phyloP scores from a whole-genome alignment of 495 filamentous ascomycete species.

The Alectoria sarmentosa region DNA sequence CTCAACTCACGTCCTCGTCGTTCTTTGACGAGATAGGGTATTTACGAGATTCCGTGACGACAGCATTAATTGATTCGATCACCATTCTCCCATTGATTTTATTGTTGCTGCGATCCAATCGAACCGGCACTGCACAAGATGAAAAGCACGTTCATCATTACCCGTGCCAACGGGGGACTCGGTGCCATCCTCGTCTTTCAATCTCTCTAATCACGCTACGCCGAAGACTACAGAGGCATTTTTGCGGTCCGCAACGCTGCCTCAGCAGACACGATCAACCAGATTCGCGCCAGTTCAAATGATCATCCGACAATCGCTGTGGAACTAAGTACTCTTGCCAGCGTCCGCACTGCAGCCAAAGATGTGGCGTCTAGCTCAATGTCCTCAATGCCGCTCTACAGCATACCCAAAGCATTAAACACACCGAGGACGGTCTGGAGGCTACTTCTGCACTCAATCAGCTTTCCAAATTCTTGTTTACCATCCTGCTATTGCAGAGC shows the following conservation, averaged over 20 bases:
- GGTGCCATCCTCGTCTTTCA: not conserved
- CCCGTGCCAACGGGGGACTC: not conserved
- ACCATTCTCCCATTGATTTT: no score
- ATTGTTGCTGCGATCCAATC: no score
- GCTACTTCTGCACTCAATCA: not conserved
- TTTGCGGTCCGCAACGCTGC: not conserved
- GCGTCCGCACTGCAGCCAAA: not conserved
- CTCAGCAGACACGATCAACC: not conserved
- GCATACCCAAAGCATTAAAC: not conserved
- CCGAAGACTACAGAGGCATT: not conserved
- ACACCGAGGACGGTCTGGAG: not conserved
- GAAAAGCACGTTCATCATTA: not conserved
- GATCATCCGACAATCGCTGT: not conserved
- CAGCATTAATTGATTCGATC: no score
- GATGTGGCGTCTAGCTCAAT: not conserved
- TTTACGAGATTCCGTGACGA: no score
- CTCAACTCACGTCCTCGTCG: no score
- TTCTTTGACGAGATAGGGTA: no score
- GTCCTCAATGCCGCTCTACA: not conserved
- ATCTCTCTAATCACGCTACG: not conserved
- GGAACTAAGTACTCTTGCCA: not conserved
- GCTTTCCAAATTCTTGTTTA: constrained; percentile 1
- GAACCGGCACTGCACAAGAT: not conserved
- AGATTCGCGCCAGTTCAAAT: not conserved
- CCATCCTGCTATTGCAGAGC: constrained; percentile 4